Percentiles rank a stretch among this genome's conserved stretches.
Conservation (phyloP, 352 stramenopile genomes). For the Globisporangium rhizosaccharum region DNA sequence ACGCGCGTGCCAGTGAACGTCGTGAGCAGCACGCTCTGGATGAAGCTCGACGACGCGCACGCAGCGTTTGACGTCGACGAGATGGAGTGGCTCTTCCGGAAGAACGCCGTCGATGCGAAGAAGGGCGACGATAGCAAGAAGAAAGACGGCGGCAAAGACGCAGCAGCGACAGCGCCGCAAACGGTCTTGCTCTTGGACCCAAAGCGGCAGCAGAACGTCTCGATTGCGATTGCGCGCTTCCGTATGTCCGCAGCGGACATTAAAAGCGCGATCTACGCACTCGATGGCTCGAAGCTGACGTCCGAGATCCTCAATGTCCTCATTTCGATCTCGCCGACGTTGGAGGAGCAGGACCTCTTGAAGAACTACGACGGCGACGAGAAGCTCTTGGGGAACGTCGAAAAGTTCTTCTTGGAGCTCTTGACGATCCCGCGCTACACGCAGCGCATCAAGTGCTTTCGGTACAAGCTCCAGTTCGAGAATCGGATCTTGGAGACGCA, state of each 20-base stretch:
- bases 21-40: conserved; percentile 83
- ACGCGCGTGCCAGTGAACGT: conserved; percentile 83
- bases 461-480: conserved; percentile 85
- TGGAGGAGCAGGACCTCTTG: conserved; percentile 88
- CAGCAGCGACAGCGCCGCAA: conserved; percentile 33
- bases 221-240: conserved; percentile 95
- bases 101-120: conserved; percentile 56
- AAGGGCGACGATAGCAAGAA: conserved; percentile 73
- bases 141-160: conserved; percentile 49
- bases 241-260: conserved; percentile 90
- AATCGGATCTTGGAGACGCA: conserved; percentile 78
- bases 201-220: conserved; percentile 96
- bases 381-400: conserved; percentile 80
- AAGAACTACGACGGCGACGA: conserved; percentile 89
- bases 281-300: conserved; percentile 66
- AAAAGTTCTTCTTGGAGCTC: conserved; percentile 87
- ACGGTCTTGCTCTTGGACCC: conserved; percentile 91
- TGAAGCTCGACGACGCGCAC: conserved; percentile 72
- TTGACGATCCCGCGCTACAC: conserved; percentile 84
- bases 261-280: conserved; percentile 76
- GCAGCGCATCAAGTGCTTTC: conserved; percentile 85
- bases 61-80: conserved; percentile 67
- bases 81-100: conserved; percentile 89
- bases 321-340: conserved; percentile 83
- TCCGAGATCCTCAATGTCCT: conserved; percentile 86